phyloP scores from a whole-genome alignment of 192 early-diverging fungal genomes.

The Coemansia guatemalensis region DNA sequence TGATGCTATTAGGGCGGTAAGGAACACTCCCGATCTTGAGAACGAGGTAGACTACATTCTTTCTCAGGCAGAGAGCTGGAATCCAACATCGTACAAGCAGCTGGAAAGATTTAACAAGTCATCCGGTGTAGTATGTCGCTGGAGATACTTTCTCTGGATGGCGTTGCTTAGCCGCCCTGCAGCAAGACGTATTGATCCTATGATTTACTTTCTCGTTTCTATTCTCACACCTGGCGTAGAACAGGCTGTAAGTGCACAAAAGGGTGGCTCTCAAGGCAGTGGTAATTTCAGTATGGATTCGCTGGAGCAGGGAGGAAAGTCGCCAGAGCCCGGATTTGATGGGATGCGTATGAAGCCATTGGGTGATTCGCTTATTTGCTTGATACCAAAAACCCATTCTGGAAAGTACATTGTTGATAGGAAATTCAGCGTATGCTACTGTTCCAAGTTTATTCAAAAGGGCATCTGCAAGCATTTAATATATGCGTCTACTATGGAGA shows the following conservation, averaged over 20 bases:
- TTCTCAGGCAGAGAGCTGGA: conserved; percentile 11
- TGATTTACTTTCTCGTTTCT: conserved; percentile 26
- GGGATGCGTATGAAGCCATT: background rate
- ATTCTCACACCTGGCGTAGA: conserved; percentile 20
- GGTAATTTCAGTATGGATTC: conserved; percentile 24
- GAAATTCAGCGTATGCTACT: conserved; percentile 34
- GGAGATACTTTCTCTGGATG: conserved; percentile 45
- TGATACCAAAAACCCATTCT: background rate
- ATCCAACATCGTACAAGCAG: conserved; percentile 7
- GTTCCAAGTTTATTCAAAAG: conserved; percentile 14
- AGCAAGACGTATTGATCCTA: conserved; percentile 32
- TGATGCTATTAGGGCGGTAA: background rate
- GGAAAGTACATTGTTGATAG: conserved; percentile 22
- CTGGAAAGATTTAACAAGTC: conserved; percentile 13
- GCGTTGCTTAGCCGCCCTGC: conserved; percentile 20
- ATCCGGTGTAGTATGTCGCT: conserved; percentile 25
- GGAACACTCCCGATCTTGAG: background rate
- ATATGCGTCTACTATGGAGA: conserved; percentile 17
- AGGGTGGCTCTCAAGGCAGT: background rate
- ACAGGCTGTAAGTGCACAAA: background rate
- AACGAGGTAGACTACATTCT: conserved; percentile 11
- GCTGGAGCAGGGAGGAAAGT: conserved; percentile 18
- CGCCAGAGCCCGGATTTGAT: background rate
- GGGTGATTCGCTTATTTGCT: conserved; percentile 5
- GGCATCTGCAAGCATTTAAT: conserved; percentile 33